Evolutionary conservation across 495 filamentous ascomycete genomes (phyloP).

Genomic region (Chaetomidium leptoderma): DNA sequence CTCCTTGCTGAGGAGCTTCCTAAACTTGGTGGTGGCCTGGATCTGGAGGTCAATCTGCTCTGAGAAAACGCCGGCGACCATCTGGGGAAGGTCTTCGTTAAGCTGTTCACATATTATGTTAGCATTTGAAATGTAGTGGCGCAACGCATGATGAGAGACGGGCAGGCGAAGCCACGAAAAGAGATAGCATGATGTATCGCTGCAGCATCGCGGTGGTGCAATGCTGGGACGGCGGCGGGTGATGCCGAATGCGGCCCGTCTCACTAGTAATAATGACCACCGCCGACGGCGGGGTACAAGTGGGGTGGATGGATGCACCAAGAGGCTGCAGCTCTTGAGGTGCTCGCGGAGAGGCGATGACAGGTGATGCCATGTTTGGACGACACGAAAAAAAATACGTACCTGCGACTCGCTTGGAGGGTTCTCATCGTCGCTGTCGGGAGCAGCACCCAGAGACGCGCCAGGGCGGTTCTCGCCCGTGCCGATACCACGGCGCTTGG

Average conservation of each 20-base stretch:
- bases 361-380: slow-evolving; percentile 9
- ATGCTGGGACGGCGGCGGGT: background rate
- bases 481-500: slow-evolving; percentile 91
- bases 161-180: background rate
- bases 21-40: slow-evolving; percentile 97
- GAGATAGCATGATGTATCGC: background rate
- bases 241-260: slow-evolving; percentile 16
- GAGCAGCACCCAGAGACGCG: slow-evolving; percentile 76
- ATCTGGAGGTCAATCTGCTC: slow-evolving; percentile 98
- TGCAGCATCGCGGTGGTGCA: slow-evolving; percentile 4
- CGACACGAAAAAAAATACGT: slow-evolving; percentile 39
- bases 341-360: slow-evolving; percentile 11
- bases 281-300: slow-evolving; percentile 30
- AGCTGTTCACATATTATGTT: slow-evolving; percentile 58
- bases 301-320: slow-evolving; percentile 17
- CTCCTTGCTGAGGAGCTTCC: slow-evolving; percentile 96
- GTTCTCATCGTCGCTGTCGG: slow-evolving; percentile 96
- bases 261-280: slow-evolving; percentile 11
- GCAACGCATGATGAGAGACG: background rate
- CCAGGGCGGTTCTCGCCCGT: slow-evolving; percentile 77
- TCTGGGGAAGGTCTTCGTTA: slow-evolving; percentile 94
- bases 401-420: slow-evolving; percentile 94
- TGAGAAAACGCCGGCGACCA: slow-evolving; percentile 97
- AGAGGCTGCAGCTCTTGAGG: slow-evolving; percentile 13
- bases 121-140: slow-evolving; percentile 20